These are phyloP conservation scores for Hanseniaspora occidentalis DNA, from an alignment of 805 yeast species.

Conservation along the genomic window DNA sequence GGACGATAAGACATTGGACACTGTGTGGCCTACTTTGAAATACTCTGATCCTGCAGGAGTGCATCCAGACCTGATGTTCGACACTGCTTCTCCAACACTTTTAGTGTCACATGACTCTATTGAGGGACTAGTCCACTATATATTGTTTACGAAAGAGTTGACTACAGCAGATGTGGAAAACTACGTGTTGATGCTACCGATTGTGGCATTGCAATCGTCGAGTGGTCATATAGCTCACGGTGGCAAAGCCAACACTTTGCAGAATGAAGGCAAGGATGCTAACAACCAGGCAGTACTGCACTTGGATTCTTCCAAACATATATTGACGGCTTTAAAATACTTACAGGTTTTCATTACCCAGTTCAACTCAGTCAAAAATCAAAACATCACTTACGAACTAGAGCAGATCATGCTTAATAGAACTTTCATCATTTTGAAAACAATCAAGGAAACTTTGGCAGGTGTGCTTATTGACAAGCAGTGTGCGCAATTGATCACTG, in stretches of 20 bases:
- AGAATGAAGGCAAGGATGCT: too few relatives aligned
- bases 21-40: constrained; percentile 11
- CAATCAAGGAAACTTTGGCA: constrained; percentile 44
- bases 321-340: background rate
- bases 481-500: constrained; percentile 44
- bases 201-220: constrained; percentile 12
- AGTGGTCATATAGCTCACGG: constrained; percentile 28
- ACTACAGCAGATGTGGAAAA: constrained; percentile 29
- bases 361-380: constrained; percentile 4
- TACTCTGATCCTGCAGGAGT: constrained; percentile 36
- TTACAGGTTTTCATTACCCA: background rate
- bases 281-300: too few relatives aligned
- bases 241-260: background rate
- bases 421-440: constrained; percentile 38
- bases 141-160: constrained; percentile 40
- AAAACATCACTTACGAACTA: constrained; percentile 18
- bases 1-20: background rate
- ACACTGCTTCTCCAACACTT: constrained; percentile 28
- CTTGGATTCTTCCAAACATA: too few relatives aligned
- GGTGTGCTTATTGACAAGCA: constrained; percentile 60
- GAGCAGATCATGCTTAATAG: constrained; percentile 37
- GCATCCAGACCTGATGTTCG: constrained; percentile 49
- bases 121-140: constrained; percentile 53
- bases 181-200: constrained; percentile 40
- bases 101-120: constrained; percentile 15